A percentile compares a stretch with the other conserved stretches of the same genome.
Evolutionary conservation across 192 early-diverging fungal genomes (phyloP).

Genomic region (Coemansia sp.): DNA sequence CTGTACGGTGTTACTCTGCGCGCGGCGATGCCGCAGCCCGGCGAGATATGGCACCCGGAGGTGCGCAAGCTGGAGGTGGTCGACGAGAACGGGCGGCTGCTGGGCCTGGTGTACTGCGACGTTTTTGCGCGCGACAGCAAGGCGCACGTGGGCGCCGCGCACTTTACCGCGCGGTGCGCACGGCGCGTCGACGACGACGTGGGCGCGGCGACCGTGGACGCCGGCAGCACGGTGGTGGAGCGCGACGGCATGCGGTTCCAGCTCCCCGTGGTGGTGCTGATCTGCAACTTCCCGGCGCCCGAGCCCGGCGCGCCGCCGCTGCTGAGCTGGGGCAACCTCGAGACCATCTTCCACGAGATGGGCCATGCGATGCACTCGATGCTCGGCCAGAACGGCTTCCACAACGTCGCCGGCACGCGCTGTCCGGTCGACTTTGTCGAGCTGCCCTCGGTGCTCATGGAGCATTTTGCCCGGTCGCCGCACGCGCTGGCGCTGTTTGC

Average conservation of each 20-base stretch:
- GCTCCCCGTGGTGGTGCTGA: constrained; percentile 67
- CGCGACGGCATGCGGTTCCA: constrained; percentile 56
- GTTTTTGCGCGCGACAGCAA: constrained; percentile 73
- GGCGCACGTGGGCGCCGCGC: constrained; percentile 79
- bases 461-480: constrained; percentile 78
- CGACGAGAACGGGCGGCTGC: constrained; percentile 76
- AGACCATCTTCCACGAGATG: constrained; percentile 99
- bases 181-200: constrained; percentile 81
- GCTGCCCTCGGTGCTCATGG: constrained; percentile 93
- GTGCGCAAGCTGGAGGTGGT: constrained; percentile 89
- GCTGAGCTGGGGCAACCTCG: constrained; percentile 77
- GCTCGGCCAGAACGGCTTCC: constrained; percentile 90
- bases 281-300: constrained; percentile 64
- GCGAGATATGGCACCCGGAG: constrained; percentile 89
- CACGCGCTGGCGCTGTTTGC: constrained; percentile 71
- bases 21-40: constrained; percentile 60
- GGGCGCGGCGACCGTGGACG: constrained; percentile 2
- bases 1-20: constrained; percentile 87
- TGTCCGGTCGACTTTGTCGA: constrained; percentile 97
- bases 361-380: constrained; percentile 98
- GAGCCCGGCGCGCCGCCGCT: constrained; percentile 54
- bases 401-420: constrained; percentile 94
- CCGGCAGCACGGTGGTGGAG: constrained; percentile 43
- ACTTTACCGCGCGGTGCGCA: constrained; percentile 92
- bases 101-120: constrained; percentile 95